Base-by-base conservation (phyloP, 2,329 filamentous ascomycete genomes). In the Lasiodiplodia sp. region DNA sequence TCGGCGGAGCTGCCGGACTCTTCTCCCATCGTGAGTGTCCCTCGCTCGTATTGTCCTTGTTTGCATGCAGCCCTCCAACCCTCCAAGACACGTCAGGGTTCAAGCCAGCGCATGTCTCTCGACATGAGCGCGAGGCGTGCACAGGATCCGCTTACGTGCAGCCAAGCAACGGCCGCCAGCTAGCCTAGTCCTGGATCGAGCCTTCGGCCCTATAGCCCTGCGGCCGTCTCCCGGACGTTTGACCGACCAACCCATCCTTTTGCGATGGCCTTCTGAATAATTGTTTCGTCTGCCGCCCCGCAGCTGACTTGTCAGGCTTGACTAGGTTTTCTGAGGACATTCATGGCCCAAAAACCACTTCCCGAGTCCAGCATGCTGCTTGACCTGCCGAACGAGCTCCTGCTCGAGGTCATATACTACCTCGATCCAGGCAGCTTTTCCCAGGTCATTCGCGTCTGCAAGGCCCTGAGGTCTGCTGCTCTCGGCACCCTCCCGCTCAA, bases 351-450 rank as follows among this genome's bases (percentile, higher is more conserved):
- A 8, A 34, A 49, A 14, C 49, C 65, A 52, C 66, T 40, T 34
- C 31, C 28, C 3, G 10, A 62, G 52, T 44, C 53, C 40, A 66
- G 40, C 38, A 68, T 71, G 69, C 66, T 74, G 11, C 62, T 72
- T 38, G 40, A 71, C 10, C 69, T 76, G 12, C 73, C 73, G 16
- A 60, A 72, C 3, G 74, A 76, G 66, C 63, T 75, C 21, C 37
- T 75, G 14, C 51, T 69, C 28, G 53, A 71, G 28, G 69, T 76
- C 12, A 68, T 76, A 7, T 51, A 68, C 23, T 53, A n/a, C 4
- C 70, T 76, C 18, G 74, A 75, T 57, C 73, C 74, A 3, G 56
- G 66, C 31, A 73, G 71, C 8, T 75, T 76, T 56, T 75, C 71
- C 47, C 37, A 70, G 6, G 71, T 71, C 40, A 66, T 74, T 8